Percentiles rank a stretch among this genome's conserved stretches.
phyloP scores from a whole-genome alignment of 1,284 basidiomycete genomes.

The Cryptococcus sp. region DNA sequence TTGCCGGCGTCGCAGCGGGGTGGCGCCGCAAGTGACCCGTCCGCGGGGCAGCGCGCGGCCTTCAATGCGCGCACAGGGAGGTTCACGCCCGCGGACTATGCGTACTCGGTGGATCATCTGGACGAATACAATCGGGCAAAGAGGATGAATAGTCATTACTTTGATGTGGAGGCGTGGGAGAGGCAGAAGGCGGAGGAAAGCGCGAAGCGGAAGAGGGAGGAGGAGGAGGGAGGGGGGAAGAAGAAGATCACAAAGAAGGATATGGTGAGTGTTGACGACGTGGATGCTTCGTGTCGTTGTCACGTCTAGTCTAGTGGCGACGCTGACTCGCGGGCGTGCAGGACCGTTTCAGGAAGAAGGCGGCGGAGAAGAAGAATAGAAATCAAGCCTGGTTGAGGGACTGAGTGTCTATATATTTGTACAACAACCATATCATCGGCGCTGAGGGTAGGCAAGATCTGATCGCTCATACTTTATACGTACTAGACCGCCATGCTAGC shows the following conservation, averaged over 20 bases:
- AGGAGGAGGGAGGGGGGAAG: constrained; percentile 54
- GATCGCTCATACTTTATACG: too few species aligned
- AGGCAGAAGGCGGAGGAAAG: constrained; percentile 57
- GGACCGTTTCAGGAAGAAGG: constrained; percentile 85
- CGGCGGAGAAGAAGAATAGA: constrained; percentile 73
- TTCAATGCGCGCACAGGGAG: constrained; percentile 82
- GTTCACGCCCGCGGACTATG: constrained; percentile 57
- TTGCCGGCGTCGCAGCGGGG: constrained; percentile 63
- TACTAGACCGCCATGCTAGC: too few species aligned
- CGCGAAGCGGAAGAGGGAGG: constrained; percentile 57
- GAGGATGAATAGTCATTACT: constrained; percentile 83
- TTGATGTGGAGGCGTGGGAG: constrained; percentile 81
- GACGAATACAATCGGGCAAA: constrained; percentile 78
- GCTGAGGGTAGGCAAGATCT: too few species aligned
- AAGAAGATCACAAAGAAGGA: constrained; percentile 73
- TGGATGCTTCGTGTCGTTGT: not conserved
- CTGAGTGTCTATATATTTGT: constrained; percentile 32
- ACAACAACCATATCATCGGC: too few species aligned
- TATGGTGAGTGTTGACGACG: constrained; percentile 58
- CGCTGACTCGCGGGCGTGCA: constrained; percentile 41
- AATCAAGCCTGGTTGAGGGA: constrained; percentile 86
- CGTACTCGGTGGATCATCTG: constrained; percentile 64
- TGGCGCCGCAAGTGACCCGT: constrained; percentile 48
- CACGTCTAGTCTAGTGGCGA: not conserved
- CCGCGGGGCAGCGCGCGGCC: constrained; percentile 57